Evolutionary conservation across 148 eudicot genomes (phyloP), one percentile per base, ranked within the genome.

Genomic region (Cornus kousa): DNA sequence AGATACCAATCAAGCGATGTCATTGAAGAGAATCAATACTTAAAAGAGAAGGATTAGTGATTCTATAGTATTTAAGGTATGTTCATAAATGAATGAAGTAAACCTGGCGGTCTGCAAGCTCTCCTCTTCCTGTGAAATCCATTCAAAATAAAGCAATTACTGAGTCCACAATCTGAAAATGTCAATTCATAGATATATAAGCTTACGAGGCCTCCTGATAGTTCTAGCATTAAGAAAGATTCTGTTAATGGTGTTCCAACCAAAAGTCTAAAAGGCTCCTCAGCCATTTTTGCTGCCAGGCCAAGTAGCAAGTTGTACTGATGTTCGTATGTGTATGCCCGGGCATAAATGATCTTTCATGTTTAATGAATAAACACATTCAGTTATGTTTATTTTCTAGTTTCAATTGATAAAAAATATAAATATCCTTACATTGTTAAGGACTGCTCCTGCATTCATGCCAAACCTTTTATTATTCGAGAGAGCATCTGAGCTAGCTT

Each of bases 261-360:
- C 90, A 93, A 80, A 39, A 96, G 90, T 83, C 97, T 81, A 73
- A 96, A 96, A 64, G 99, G 99, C 80, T 93, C 99, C 80, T 96
- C 98, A 9, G 99, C 85, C 99, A 93, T 96, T 88, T 96, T 96
- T 70, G 98, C 99, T 59, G 99, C 99, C 74, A 96, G 88, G 60
- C 94, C 99, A 68, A 96, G 95, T 68, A 96, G 99, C 83, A 93
- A 90, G 86, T 92, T 96, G 86, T 89, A 90, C 82, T 96, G 98
- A 86, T 96, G 98, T 79, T 96, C 99, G 65, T 96, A 96, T n/a
- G 99, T 93, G 81, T 93, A 96, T 43, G 99, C 99, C 77, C 99
- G 97, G 69, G 99, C 99, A 85, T 96, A 96, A 67, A 96, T 96
- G 85, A 96, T 96, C 99, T 96, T 77, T 55, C 59, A 20, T 28